phyloP scores from a whole-genome alignment of 1,284 basidiomycete species.

The Cutaneotrichosporon dermatis region DNA sequence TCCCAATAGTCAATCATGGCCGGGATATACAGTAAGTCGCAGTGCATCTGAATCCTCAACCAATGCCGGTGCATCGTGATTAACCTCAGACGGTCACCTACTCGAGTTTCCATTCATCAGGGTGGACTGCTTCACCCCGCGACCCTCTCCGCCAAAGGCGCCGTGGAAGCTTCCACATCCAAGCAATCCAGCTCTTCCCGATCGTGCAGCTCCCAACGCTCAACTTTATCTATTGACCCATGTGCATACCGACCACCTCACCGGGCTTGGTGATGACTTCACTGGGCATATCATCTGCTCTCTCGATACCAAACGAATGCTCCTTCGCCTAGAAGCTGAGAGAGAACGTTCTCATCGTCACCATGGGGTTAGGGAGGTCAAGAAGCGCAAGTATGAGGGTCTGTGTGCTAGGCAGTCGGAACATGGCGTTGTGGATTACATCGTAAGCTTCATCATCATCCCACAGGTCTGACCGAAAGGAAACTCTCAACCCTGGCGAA shows the following conservation, averaged over 20 bases:
- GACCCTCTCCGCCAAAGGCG: conserved; percentile 10
- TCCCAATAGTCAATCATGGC: too few relatives aligned
- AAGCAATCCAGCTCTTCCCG: too few relatives aligned
- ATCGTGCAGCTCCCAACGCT: conserved; percentile 49
- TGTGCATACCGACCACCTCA: conserved; percentile 72
- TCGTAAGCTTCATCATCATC: conserved; percentile 19
- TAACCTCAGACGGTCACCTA: conserved; percentile 39
- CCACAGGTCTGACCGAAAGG: conserved; percentile 13
- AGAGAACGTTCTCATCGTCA: conserved; percentile 57
- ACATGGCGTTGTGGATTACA: conserved; percentile 25
- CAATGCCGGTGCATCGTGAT: background rate
- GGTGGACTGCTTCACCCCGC: conserved; percentile 67
- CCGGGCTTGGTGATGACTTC: conserved; percentile 33
- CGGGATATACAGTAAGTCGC: too few relatives aligned
- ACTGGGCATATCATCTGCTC: conserved; percentile 64
- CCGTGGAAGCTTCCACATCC: conserved; percentile 19
- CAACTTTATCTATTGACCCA: conserved; percentile 72
- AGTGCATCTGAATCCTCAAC: too few relatives aligned
- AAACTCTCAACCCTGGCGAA: conserved; percentile 30
- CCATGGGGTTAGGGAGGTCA: conserved; percentile 56
- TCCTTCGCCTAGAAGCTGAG: conserved; percentile 67
- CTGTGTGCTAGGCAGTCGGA: conserved; percentile 12
- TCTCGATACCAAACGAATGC: conserved; percentile 72
- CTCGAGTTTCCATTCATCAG: conserved; percentile 63
- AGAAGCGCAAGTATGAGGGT: conserved; percentile 52